A percentile compares a stretch with the other conserved stretches of the same genome.
Conservation (phyloP, 2,329 filamentous ascomycete species). For the Fusarium oxysporum region DNA sequence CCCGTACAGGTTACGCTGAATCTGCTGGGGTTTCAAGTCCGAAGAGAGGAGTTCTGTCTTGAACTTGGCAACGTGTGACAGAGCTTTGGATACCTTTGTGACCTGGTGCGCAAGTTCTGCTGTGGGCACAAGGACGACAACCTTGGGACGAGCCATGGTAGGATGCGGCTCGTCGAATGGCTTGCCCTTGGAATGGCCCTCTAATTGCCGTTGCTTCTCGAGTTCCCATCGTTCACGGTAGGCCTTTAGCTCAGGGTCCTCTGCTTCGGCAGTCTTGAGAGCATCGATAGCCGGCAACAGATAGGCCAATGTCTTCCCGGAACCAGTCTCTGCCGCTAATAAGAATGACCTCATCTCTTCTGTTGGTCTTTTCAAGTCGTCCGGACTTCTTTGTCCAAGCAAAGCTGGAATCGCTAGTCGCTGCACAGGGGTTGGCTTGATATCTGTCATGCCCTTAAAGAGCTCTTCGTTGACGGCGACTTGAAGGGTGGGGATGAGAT, state of each 20-base stretch:
- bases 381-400: conserved; percentile 64
- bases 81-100: conserved; percentile 79
- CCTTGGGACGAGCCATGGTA: conserved; percentile 81
- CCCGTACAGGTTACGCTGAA: conserved; percentile 86
- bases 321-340: conserved; percentile 94
- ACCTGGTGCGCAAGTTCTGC: conserved; percentile 93
- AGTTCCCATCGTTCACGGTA: conserved; percentile 67
- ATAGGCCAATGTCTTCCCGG: conserved; percentile 96
- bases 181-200: conserved; percentile 67
- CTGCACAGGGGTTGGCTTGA: conserved; percentile 90
- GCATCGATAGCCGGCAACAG: conserved; percentile 86
- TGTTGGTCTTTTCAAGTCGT: conserved; percentile 48
- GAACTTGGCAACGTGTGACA: conserved; percentile 89
- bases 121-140: conserved; percentile 89
- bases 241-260: conserved; percentile 68
- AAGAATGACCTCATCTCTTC: conserved; percentile 70
- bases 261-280: conserved; percentile 79
- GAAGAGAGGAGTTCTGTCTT: conserved; percentile 86
- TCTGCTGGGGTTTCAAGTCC: conserved; percentile 78
- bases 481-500: conserved; percentile 77
- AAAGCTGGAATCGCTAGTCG: conserved; percentile 87
- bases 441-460: conserved; percentile 77
- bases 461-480: conserved; percentile 79
- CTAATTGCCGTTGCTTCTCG: conserved; percentile 67
- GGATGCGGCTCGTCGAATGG: conserved; percentile 77